Base-by-base conservation (phyloP, 208 protist genomes). In the Plasmodiophora brassicae region DNA sequence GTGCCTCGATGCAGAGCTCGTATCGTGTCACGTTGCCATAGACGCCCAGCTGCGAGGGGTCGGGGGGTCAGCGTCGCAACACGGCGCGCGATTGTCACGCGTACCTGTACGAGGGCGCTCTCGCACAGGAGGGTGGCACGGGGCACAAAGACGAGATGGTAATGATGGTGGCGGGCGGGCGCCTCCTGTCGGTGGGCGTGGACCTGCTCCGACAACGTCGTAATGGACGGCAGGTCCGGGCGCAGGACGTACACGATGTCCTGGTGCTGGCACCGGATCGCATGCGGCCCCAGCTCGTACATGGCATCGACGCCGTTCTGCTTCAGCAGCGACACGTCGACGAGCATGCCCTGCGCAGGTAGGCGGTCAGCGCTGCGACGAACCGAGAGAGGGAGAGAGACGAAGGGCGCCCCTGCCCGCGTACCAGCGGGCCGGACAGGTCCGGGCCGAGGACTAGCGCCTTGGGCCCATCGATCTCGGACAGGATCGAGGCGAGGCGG, bases 311-410 rank as follows among this genome's bases (percentile, higher is more conserved):
- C 65, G 20, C 65, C 65, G 41, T 78, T n/a, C 20, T 78, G 5
- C 41, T 78, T 78, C 65, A 78, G n/a, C 65, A 78, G 20, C n/a
- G 65, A 32, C 32, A 78, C 65, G 32, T 78, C 65, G 5, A 78
- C 41, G 41, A 78, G 14, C 20, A 78, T 44, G 20, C 65, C 65
- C n/a, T n/a, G n/a, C n/a, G n/a, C n/a, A n/a, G n/a, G n/a, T n/a
- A n/a, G n/a, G n/a, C n/a, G n/a, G n/a, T n/a, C n/a, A n/a, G n/a
- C n/a, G n/a, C n/a, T n/a, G n/a, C n/a, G n/a, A n/a, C n/a, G n/a
- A n/a, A n/a, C n/a, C n/a, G n/a, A n/a, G n/a, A n/a, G n/a, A n/a
- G n/a, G n/a, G n/a, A n/a, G n/a, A n/a, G n/a, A n/a, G n/a, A n/a
- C n/a, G n/a, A n/a, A n/a, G n/a, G n/a, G n/a, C n/a, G n/a, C n/a